These are phyloP conservation scores for Angomonas deanei DNA, from an alignment of 208 protist genomes.

Conservation along the genomic window DNA sequence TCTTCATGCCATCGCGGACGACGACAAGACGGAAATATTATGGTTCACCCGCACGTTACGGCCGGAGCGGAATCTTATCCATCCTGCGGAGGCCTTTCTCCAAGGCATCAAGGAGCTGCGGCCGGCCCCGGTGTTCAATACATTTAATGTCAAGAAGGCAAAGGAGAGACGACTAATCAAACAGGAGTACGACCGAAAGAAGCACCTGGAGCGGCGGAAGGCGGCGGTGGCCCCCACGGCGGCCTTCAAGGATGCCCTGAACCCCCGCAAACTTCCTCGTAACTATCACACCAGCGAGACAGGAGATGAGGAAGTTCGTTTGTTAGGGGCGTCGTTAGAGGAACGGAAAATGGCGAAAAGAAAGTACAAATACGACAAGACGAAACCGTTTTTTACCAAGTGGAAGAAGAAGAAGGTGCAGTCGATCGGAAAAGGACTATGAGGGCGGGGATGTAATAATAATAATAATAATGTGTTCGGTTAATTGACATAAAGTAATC, in stretches of 20 bases:
- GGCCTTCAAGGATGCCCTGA: slow-evolving; percentile 62
- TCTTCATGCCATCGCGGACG: slow-evolving; percentile 50
- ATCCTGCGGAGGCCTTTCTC: slow-evolving; percentile 63
- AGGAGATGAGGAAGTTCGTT: slow-evolving; percentile 40
- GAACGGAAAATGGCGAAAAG: slow-evolving; percentile 17
- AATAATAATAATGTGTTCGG: background rate
- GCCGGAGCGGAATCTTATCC: slow-evolving; percentile 61
- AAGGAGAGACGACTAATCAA: slow-evolving; percentile 70
- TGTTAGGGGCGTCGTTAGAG: slow-evolving; percentile 49
- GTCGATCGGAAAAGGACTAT: slow-evolving; percentile 65
- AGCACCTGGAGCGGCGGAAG: slow-evolving; percentile 38
- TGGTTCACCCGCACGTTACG: slow-evolving; percentile 70
- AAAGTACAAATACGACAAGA: slow-evolving; percentile 10
- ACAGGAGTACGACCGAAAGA: slow-evolving; percentile 56
- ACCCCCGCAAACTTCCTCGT: slow-evolving; percentile 75
- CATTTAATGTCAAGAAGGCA: slow-evolving; percentile 67
- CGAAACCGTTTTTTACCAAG: slow-evolving; percentile 39
- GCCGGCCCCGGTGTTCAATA: slow-evolving; percentile 68
- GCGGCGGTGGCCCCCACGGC: slow-evolving; percentile 67
- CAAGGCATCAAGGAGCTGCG: slow-evolving; percentile 70
- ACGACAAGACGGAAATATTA: slow-evolving; percentile 59
- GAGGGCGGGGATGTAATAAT: slow-evolving; percentile 1
- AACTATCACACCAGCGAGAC: slow-evolving; percentile 26
- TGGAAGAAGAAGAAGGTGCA: slow-evolving; percentile 57
- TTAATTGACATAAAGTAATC: background rate